Evolutionary conservation across 345 rosid species (phyloP).

Genomic region (Citrus mangshanensis): DNA sequence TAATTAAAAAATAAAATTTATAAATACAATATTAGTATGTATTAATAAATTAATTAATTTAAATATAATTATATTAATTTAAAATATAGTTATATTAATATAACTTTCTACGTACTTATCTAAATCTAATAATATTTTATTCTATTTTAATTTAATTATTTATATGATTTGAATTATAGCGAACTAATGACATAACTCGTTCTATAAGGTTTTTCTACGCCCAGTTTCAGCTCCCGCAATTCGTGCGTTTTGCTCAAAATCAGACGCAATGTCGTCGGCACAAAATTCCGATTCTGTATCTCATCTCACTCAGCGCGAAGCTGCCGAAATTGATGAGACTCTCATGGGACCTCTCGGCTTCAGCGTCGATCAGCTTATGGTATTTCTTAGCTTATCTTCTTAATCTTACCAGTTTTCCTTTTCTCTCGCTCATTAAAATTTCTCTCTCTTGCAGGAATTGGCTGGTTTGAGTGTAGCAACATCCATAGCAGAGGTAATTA

Average conservation of each 20-base stretch:
- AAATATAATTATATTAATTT: no score
- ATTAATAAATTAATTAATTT: no score
- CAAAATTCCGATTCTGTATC: constrained; percentile 46
- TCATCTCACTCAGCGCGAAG: constrained; percentile 71
- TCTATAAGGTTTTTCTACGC: constrained; percentile 21
- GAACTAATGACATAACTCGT: background rate
- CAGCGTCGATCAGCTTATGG: constrained; percentile 94
- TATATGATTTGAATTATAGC: no score
- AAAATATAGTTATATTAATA: no score
- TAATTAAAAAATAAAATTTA: no score
- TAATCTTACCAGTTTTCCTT: background rate
- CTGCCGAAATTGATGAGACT: constrained; percentile 77
- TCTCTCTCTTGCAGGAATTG: constrained; percentile 54
- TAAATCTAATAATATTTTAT: no score
- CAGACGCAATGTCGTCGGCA: constrained; percentile 22
- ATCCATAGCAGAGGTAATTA: constrained; percentile 77
- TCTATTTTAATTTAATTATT: no score
- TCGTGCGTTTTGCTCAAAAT: constrained; percentile 36
- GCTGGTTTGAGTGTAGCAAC: constrained; percentile 95
- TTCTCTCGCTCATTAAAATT: background rate
- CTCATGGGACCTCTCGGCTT: constrained; percentile 97
- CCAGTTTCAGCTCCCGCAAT: constrained; percentile 21
- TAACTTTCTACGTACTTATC: no score
- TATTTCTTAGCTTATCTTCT: constrained; percentile 3
- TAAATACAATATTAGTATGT: no score